Conservation (phyloP, 352 stramenopile species). For the Halophytophthora polymorphica region DNA sequence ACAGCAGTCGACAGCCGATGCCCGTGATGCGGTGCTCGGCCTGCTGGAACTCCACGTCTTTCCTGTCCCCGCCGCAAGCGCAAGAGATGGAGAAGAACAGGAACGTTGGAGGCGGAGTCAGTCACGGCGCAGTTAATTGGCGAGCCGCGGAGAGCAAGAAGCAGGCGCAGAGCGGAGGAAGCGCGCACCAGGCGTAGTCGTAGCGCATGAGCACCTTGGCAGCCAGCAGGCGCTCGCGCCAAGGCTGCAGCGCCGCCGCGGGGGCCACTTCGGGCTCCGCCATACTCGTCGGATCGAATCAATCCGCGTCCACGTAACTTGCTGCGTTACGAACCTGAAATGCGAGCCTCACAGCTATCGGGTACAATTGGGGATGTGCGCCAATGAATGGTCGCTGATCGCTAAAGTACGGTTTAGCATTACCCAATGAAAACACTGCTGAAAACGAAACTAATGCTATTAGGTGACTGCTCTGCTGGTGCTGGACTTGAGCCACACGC, state of each 20-base stretch:
- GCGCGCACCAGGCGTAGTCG: slow-evolving; percentile 74
- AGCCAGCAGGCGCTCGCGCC: slow-evolving; percentile 47
- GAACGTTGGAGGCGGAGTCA: too few relatives aligned
- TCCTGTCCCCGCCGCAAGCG: slow-evolving; percentile 26
- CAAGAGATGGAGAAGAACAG: background rate
- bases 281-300: slow-evolving; percentile 6
- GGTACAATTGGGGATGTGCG: background rate
- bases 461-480: too few relatives aligned
- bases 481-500: too few relatives aligned
- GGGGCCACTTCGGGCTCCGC: slow-evolving; percentile 8
- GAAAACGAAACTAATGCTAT: too few relatives aligned
- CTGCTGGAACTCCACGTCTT: slow-evolving; percentile 55
- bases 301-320: too few relatives aligned
- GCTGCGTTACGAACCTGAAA: too few relatives aligned
- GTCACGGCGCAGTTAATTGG: too few relatives aligned
- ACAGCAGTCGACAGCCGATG: slow-evolving; percentile 67
- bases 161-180: slow-evolving; percentile 3
- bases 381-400: background rate
- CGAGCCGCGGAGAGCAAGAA: background rate
- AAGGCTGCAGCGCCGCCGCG: slow-evolving; percentile 24
- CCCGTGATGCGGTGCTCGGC: slow-evolving; percentile 50
- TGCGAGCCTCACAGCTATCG: too few relatives aligned
- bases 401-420: background rate
- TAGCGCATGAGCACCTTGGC: slow-evolving; percentile 78
- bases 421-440: background rate